A percentile compares a stretch with the other conserved stretches of the same genome.
Evolutionary conservation across 2,329 filamentous ascomycete species (phyloP).

Genomic region (Lachnellula cervina): DNA sequence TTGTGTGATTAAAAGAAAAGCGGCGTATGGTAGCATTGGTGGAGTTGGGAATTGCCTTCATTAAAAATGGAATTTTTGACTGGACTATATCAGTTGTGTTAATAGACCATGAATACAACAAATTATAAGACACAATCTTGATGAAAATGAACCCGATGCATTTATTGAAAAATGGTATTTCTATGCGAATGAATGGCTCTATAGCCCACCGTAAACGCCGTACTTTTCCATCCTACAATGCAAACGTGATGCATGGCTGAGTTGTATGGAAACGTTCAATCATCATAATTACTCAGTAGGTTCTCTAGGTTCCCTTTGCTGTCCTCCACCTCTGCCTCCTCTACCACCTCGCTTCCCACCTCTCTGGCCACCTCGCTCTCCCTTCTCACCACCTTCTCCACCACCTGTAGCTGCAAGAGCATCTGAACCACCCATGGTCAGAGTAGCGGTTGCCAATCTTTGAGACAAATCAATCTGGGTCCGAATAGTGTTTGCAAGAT

Average conservation of each 20-base stretch:
- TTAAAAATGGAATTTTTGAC: conserved; percentile 27
- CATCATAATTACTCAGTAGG: conserved; percentile 41
- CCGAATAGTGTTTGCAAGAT: conserved; percentile 96
- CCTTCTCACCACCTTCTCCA: conserved; percentile 43
- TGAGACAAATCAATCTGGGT: conserved; percentile 98
- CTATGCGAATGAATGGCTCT: conserved; percentile 27
- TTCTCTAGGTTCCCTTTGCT: conserved; percentile 43
- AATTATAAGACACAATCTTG: conserved; percentile 1
- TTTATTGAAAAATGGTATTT: conserved; percentile 21
- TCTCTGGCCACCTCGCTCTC: conserved; percentile 41
- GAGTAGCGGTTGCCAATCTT: conserved; percentile 76
- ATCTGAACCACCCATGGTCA: conserved; percentile 52
- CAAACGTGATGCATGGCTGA: conserved; percentile 24
- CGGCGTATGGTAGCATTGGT: conserved; percentile 34
- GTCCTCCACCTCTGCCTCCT: conserved; percentile 45
- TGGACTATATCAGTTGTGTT: conserved; percentile 27
- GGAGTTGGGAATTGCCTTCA: conserved; percentile 31
- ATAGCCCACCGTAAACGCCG: conserved; percentile 43
- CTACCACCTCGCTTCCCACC: conserved; percentile 43
- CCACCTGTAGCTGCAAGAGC: conserved; percentile 32
- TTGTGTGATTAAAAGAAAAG: conserved; percentile 26
- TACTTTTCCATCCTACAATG: conserved; percentile 34
- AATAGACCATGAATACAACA: conserved; percentile 29
- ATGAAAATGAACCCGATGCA: background rate
- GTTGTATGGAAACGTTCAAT: conserved; percentile 28